phyloP scores from a whole-genome alignment of 2,329 filamentous ascomycete genomes.

The Corniculantispora saksenae region DNA sequence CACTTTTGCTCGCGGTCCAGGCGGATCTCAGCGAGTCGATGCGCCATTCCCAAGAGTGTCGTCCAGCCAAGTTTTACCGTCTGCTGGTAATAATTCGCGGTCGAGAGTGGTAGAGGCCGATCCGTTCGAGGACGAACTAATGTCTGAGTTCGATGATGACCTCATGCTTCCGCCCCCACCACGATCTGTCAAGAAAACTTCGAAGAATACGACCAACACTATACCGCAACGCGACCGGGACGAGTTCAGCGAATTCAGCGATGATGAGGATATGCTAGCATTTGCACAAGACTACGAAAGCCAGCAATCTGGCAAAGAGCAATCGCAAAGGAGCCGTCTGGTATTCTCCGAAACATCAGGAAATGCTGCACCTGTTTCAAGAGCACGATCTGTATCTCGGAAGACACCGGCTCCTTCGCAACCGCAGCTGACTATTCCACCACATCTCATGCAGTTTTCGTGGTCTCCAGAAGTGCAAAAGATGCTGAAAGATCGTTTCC shows the following conservation, averaged over 20 bases:
- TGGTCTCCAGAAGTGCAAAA: conserved; percentile 87
- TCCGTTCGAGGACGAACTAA: conserved; percentile 28
- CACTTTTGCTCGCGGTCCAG: neutral
- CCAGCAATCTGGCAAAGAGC: conserved; percentile 34
- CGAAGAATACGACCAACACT: neutral
- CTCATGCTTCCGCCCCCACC: conserved; percentile 23
- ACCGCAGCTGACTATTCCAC: conserved; percentile 41
- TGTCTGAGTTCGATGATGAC: conserved; percentile 34
- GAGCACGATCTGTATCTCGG: conserved; percentile 35
- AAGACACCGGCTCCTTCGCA: conserved; percentile 25
- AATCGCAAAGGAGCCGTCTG: conserved; percentile 33
- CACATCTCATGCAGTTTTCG: conserved; percentile 62
- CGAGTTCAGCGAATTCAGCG: conserved; percentile 50
- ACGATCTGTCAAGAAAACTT: conserved; percentile 6
- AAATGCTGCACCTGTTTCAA: conserved; percentile 39
- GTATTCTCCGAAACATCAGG: conserved; percentile 52
- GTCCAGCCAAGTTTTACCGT: neutral
- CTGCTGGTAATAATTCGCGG: neutral
- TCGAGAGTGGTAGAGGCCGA: neutral
- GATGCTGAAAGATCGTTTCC: conserved; percentile 80
- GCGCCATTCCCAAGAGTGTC: conserved; percentile 30
- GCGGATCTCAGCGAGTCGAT: neutral
- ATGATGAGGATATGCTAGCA: conserved; percentile 54
- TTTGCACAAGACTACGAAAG: conserved; percentile 53
- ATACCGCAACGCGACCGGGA: conserved; percentile 29